phyloP scores from a whole-genome alignment of 208 protist species.

The Crithidia expoeki region DNA sequence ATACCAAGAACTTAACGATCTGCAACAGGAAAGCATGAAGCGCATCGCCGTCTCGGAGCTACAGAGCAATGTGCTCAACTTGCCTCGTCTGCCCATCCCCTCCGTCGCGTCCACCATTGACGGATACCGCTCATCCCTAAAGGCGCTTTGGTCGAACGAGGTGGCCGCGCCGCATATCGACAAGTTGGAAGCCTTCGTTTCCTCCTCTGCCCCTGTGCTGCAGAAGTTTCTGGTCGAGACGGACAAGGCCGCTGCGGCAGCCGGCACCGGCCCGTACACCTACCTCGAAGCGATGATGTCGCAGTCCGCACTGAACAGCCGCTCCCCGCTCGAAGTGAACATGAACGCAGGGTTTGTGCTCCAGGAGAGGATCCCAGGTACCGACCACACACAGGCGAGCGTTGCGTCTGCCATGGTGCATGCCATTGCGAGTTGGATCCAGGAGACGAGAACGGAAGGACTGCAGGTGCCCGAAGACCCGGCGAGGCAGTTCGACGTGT shows the following conservation, averaged over 20 bases:
- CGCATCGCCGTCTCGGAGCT: conserved; percentile 59
- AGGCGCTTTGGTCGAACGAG: conserved; percentile 63
- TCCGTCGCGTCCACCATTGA: conserved; percentile 55
- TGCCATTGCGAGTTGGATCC: conserved; percentile 64
- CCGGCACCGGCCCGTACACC: conserved; percentile 57
- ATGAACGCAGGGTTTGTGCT: conserved; percentile 71
- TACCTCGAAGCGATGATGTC: conserved; percentile 76
- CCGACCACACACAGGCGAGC: conserved; percentile 59
- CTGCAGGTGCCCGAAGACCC: conserved; percentile 36
- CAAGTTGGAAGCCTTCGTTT: conserved; percentile 75
- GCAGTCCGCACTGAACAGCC: conserved; percentile 51
- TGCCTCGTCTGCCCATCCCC: conserved; percentile 83
- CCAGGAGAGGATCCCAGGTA: conserved; percentile 44
- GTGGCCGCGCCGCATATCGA: conserved; percentile 55
- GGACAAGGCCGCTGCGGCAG: conserved; percentile 50
- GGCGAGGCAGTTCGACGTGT: conserved; percentile 58
- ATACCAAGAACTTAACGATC: conserved; percentile 15
- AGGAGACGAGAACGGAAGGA: conserved; percentile 42
- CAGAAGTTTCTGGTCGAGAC: conserved; percentile 71
- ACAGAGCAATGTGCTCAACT: conserved; percentile 69
- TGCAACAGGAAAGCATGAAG: conserved; percentile 49
- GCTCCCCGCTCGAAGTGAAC: conserved; percentile 75
- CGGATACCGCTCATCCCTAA: conserved; percentile 63
- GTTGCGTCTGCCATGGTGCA: conserved; percentile 71
- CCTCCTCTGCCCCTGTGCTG: conserved; percentile 49